Evolutionary conservation across 2,329 filamentous ascomycete species (phyloP), one percentile per base, ranked within the genome.

Genomic region (Pestalotiopsis sp.): DNA sequence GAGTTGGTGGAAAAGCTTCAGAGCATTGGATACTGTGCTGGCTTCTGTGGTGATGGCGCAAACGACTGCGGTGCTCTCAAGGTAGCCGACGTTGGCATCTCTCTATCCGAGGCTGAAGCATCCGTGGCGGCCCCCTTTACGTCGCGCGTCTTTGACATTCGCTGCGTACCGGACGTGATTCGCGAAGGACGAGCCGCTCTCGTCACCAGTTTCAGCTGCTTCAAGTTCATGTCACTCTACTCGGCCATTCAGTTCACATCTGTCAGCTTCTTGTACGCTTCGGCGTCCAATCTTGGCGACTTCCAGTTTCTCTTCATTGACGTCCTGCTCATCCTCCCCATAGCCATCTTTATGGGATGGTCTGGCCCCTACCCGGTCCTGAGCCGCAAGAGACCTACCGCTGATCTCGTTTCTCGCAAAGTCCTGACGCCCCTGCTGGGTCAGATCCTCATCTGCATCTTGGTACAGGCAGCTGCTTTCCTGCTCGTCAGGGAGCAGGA

Each of bases 321-420:
- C 74, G 85, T 99, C 14, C 84, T 92, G 3, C 88, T 99, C 67
- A 99, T 99, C 75, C 84, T 99, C 3, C 96, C 96, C 4, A 97
- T 99, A 74, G 96, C 96, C 26, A 93, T 99, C 68, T 98, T 98
- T 78, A 99, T 99, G 96, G 94, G 96, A 72, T 98, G 97, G 96
- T 94, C 93, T 26, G 94, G 92, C 5, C 92, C 97, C 1, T 94
- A 91, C 75, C 89, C 90, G 2, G 84, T 86, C 48, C 87, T 99
- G 14, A 92, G 89, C 73, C 89, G 87, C 68, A 99, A 98, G 79
- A 87, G 94, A 44, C 96, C 96, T 3, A 98, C 94, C 0, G 94
- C 96, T 17, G 92, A 95, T 74, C 87, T 99, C 4, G 95, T 99
- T 1, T 97, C 93, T 1, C 88, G 94, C 66, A 99, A 99, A 78